phyloP scores from a whole-genome alignment of 371 early-diverging fungal genomes.

The Actinomucor elegans region DNA sequence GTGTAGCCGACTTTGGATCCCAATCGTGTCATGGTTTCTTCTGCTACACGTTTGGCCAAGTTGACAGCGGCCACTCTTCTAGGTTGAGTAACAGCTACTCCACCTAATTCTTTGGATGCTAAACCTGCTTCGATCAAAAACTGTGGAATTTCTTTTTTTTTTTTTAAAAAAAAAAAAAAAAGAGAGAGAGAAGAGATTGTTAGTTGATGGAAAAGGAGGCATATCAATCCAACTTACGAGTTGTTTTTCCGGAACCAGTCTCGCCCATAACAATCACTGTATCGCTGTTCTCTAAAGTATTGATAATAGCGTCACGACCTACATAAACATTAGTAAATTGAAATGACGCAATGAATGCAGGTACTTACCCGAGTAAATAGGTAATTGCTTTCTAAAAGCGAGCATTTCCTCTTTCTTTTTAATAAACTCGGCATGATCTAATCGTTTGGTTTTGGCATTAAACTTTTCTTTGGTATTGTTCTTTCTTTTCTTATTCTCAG shows the following conservation, averaged over 20 bases:
- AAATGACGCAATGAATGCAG: background rate
- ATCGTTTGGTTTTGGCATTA: conserved; percentile 15
- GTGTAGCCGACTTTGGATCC: conserved; percentile 88
- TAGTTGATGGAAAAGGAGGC: background rate
- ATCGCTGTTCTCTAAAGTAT: conserved; percentile 52
- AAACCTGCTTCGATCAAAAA: conserved; percentile 79
- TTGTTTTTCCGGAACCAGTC: conserved; percentile 67
- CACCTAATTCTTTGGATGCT: conserved; percentile 54
- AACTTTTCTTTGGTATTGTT: conserved; percentile 14
- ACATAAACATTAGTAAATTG: background rate
- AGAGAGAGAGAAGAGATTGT: background rate
- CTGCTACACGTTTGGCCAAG: conserved; percentile 90
- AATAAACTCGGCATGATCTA: conserved; percentile 22
- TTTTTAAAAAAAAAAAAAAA: no score
- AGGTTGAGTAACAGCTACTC: conserved; percentile 95
- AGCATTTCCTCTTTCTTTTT: conserved; percentile 42
- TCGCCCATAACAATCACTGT: conserved; percentile 67
- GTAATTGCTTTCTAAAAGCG: conserved; percentile 43
- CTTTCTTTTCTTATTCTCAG: conserved; percentile 17
- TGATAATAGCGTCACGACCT: conserved; percentile 65
- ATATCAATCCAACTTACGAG: no score
- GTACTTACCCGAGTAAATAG: conserved; percentile 44
- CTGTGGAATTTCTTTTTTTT: conserved; percentile 93
- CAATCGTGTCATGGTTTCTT: conserved; percentile 80
- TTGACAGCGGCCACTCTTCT: conserved; percentile 98